phyloP scores from a whole-genome alignment of 352 stramenopile species.

The Phytophthora colocasiae region DNA sequence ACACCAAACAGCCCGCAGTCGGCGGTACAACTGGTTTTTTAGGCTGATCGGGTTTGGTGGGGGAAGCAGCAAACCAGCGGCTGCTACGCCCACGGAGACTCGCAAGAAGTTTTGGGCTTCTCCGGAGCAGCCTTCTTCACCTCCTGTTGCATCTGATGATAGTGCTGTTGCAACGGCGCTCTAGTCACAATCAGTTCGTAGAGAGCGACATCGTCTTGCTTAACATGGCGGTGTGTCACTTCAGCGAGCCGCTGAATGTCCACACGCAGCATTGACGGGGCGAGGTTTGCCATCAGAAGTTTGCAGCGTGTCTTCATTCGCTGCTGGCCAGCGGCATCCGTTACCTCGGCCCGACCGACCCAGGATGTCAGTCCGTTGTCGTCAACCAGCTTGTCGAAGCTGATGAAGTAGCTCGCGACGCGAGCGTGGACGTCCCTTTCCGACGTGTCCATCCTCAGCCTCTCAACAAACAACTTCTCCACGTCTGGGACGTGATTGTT shows the following conservation, averaged over 20 bases:
- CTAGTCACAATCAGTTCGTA: conserved; percentile 4
- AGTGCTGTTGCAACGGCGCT: conserved; percentile 1
- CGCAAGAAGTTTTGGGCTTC: no score
- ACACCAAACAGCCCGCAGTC: not conserved
- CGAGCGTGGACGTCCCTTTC: not conserved
- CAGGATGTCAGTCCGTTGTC: not conserved
- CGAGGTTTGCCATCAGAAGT: not conserved
- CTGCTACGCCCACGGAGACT: no score
- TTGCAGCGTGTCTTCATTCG: no score
- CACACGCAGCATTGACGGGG: not conserved
- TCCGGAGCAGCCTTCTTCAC: no score
- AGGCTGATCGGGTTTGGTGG: no score
- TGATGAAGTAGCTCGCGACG: not conserved
- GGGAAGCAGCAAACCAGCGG: no score
- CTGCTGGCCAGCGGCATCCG: no score
- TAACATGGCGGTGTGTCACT: not conserved
- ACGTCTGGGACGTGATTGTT: not conserved
- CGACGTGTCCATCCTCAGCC: not conserved
- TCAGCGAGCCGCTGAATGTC: not conserved
- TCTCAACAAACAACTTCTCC: not conserved
- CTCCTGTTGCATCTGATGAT: not conserved
- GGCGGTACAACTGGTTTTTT: no score
- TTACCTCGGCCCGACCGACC: not conserved
- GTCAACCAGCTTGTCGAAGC: not conserved
- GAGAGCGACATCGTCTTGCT: not conserved